Percentiles rank a stretch among this genome's conserved stretches.
Evolutionary conservation across 2,329 filamentous ascomycete genomes (phyloP).

Genomic region (Aplosporella prunicola): DNA sequence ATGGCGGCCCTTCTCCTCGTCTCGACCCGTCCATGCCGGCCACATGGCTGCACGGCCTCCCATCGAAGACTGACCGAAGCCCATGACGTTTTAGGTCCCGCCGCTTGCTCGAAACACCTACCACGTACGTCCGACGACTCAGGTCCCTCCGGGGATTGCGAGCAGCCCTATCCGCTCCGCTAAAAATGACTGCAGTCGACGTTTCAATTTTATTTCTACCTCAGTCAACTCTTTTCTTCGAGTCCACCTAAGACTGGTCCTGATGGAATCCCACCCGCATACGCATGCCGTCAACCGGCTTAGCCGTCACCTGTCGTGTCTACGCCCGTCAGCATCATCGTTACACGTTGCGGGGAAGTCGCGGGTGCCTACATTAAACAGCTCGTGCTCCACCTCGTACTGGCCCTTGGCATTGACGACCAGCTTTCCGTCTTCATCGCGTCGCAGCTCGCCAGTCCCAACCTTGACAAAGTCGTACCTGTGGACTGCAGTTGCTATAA

Average conservation of each 20-base stretch:
- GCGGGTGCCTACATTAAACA: slow-evolving; percentile 26
- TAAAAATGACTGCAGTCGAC: too few species aligned
- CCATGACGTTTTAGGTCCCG: too few species aligned
- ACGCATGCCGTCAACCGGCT: slow-evolving; percentile 26
- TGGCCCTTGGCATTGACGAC: slow-evolving; percentile 21
- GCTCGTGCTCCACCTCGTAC: slow-evolving; percentile 21
- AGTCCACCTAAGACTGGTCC: background rate
- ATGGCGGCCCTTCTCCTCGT: too few species aligned
- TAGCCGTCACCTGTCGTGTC: slow-evolving; percentile 23
- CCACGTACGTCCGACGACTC: too few species aligned
- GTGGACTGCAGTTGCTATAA: slow-evolving; percentile 16
- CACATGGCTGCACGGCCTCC: too few species aligned
- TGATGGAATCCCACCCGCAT: slow-evolving; percentile 11
- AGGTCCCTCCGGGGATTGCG: too few species aligned
- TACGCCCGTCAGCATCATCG: slow-evolving; percentile 10
- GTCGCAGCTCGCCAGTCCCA: slow-evolving; percentile 21
- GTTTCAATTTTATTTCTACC: too few species aligned
- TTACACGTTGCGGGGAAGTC: background rate
- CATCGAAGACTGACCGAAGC: too few species aligned
- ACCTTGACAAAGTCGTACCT: slow-evolving; percentile 25
- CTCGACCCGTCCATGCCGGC: too few species aligned
- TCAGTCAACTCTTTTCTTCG: too few species aligned
- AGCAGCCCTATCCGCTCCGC: too few species aligned
- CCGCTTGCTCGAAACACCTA: too few species aligned
- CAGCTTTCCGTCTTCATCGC: slow-evolving; percentile 18